Base-by-base conservation (phyloP, 345 rosid species). In the Triadica sebifera region DNA sequence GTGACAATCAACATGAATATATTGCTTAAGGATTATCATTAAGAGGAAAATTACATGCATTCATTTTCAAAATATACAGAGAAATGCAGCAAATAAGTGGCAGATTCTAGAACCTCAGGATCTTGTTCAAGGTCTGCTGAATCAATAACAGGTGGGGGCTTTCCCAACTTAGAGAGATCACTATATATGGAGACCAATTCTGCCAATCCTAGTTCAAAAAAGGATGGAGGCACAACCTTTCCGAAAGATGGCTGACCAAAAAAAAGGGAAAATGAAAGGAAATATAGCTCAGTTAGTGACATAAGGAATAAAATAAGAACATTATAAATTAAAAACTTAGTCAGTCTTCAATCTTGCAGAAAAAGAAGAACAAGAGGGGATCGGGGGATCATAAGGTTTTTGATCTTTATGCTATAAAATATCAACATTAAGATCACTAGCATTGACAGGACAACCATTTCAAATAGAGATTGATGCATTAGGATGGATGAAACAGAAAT, bases 141-240 rank as follows among this genome's bases (percentile, higher is more conserved):
- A 83, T 91, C 96, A 24, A 93, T 79, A 64, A 93, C 84, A 55
- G 87, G 80, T 2, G 97, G 97, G 41, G 85, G 79, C 71, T 46
- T 87, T 83, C 97, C 97, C 84, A 86, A 75, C 66, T 82, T 84
- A 77, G 83, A 91, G 51, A 93, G 94, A 75, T 90, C 91, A 61
- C 81, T 83, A 75, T 87, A 93, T 77, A 89, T 86, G 57, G 89
- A 83, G 71, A 91, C 88, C 55, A 93, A 67, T 17, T 91, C 93
- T 59, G 81, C 89, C 77, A 93, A 81, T 74, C 98, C 95, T 71
- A 91, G 25, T 82, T 93, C 98, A 13, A 84, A 79, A 80, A 91
- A 82, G 34, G 98, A 86, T 75, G 98, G 90, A 59, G 90, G 87
- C 9, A 76, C 75, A 66, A 93, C 79, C 81, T 87, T 90, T 45